Conservation (phyloP, 495 filamentous ascomycete genomes). For the Hypoxylon intermedium region DNA sequence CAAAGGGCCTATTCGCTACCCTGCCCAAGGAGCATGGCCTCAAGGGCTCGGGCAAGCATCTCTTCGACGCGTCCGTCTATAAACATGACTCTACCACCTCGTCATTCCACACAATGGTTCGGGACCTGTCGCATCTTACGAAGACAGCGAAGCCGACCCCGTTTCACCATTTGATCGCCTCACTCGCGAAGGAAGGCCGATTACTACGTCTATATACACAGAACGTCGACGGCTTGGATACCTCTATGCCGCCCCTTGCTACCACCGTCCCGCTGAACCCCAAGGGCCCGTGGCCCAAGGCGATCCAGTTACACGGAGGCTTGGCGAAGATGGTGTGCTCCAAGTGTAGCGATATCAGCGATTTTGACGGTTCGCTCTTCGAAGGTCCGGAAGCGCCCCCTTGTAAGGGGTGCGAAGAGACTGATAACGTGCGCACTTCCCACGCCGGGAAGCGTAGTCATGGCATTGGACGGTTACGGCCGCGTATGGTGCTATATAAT, state of each 20-base stretch:
- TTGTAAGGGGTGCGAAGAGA: slow-evolving; percentile 75
- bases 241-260: slow-evolving; percentile 76
- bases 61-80: slow-evolving; percentile 98
- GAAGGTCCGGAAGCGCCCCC: slow-evolving; percentile 82
- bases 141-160: slow-evolving; percentile 78
- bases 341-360: slow-evolving; percentile 80
- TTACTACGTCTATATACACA: slow-evolving; percentile 94
- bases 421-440: slow-evolving; percentile 77
- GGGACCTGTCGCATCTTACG: slow-evolving; percentile 78
- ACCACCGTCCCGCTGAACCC: slow-evolving; percentile 72
- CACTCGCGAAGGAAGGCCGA: slow-evolving; percentile 84
- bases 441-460: slow-evolving; percentile 88
- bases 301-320: slow-evolving; percentile 93
- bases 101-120: slow-evolving; percentile 95
- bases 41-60: slow-evolving; percentile 90
- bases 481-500: slow-evolving; percentile 95
- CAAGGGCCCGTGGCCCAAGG: slow-evolving; percentile 91
- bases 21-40: slow-evolving; percentile 84
- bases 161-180: slow-evolving; percentile 94
- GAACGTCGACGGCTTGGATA: slow-evolving; percentile 95
- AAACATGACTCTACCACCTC: slow-evolving; percentile 84
- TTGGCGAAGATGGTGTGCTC: slow-evolving; percentile 95
- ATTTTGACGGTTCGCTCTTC: slow-evolving; percentile 82
- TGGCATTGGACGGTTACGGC: slow-evolving; percentile 87
- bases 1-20: slow-evolving; percentile 83